These are phyloP conservation scores for Tetrastigma voinierianum DNA, from an alignment of 164 flowering plant species.

Conservation along the genomic window DNA sequence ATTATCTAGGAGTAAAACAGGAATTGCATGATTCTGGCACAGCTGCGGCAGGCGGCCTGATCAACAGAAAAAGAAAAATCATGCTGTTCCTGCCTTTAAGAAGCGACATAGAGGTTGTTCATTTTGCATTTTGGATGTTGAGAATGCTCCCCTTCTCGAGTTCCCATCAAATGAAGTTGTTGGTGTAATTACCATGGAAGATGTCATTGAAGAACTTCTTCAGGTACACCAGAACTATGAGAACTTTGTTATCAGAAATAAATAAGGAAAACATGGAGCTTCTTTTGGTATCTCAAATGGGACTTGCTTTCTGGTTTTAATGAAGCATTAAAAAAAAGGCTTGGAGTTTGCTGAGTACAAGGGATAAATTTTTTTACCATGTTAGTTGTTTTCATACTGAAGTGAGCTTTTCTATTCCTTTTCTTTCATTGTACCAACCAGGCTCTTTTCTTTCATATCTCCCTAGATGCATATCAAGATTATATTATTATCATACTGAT, in stretches of 20 bases:
- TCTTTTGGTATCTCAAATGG: background rate
- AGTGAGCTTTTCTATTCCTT: too few relatives aligned
- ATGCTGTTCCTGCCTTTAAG: constrained; percentile 53
- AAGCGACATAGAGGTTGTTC: constrained; percentile 81
- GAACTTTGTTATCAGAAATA: too few relatives aligned
- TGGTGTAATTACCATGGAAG: constrained; percentile 96
- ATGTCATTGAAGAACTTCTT: constrained; percentile 97
- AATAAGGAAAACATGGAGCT: background rate
- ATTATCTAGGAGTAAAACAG: constrained; percentile 24
- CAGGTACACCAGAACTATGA: constrained; percentile 46
- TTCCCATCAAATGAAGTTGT: constrained; percentile 68
- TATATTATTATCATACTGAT: too few relatives aligned
- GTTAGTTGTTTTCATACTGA: too few relatives aligned
- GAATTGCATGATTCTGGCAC: constrained; percentile 26
- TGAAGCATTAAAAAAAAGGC: too few relatives aligned
- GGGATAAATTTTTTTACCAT: too few relatives aligned
- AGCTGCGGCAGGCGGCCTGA: constrained; percentile 23
- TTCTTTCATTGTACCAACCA: too few relatives aligned
- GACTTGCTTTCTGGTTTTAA: too few relatives aligned
- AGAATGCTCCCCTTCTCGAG: constrained; percentile 63
- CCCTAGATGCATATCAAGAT: too few relatives aligned
- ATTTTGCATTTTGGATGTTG: constrained; percentile 77
- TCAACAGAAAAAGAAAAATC: constrained; percentile 37
- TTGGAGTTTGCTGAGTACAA: too few relatives aligned
- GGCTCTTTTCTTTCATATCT: too few relatives aligned